phyloP scores from a whole-genome alignment of 2,329 filamentous ascomycete species.

The Sclerotinia subarctica region DNA sequence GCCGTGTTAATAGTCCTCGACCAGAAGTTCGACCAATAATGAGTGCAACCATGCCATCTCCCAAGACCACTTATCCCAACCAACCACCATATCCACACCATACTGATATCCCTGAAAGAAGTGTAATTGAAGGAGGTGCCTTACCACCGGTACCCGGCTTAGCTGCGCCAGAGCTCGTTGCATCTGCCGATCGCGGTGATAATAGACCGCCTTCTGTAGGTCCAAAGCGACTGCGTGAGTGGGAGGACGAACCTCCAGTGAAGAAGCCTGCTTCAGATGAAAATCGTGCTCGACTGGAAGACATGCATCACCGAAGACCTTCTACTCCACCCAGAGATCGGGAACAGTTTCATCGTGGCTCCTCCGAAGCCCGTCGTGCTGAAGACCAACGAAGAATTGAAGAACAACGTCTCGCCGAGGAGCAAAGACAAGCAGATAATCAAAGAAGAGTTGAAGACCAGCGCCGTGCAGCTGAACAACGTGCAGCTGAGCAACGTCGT shows the following conservation, averaged over 20 bases:
- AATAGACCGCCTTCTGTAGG: slow-evolving; percentile 74
- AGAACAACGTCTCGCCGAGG: slow-evolving; percentile 40
- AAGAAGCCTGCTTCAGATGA: slow-evolving; percentile 92
- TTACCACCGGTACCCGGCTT: slow-evolving; percentile 63
- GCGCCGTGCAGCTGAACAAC: slow-evolving; percentile 55
- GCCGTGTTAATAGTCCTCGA: slow-evolving; percentile 72
- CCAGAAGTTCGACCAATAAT: slow-evolving; percentile 78
- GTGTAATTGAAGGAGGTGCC: slow-evolving; percentile 54
- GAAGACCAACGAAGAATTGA: slow-evolving; percentile 69
- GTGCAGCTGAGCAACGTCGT: slow-evolving; percentile 61
- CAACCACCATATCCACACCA: slow-evolving; percentile 75
- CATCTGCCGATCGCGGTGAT: slow-evolving; percentile 60
- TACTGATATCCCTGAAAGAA: slow-evolving; percentile 49
- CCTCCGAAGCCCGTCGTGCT: slow-evolving; percentile 63
- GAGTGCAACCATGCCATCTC: slow-evolving; percentile 86
- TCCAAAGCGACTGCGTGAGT: slow-evolving; percentile 84
- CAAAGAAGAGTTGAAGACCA: slow-evolving; percentile 51
- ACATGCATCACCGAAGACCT: slow-evolving; percentile 73
- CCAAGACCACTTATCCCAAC: slow-evolving; percentile 79
- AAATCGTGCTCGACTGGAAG: slow-evolving; percentile 79
- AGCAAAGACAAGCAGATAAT: slow-evolving; percentile 42
- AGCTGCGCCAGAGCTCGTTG: slow-evolving; percentile 65
- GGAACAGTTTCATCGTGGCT: slow-evolving; percentile 71
- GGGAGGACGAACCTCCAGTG: slow-evolving; percentile 74
- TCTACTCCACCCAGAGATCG: slow-evolving; percentile 64